These are phyloP conservation scores for Protomyces arabidopsidicola DNA, from an alignment of 1,139 yeast genomes.

Conservation along the genomic window DNA sequence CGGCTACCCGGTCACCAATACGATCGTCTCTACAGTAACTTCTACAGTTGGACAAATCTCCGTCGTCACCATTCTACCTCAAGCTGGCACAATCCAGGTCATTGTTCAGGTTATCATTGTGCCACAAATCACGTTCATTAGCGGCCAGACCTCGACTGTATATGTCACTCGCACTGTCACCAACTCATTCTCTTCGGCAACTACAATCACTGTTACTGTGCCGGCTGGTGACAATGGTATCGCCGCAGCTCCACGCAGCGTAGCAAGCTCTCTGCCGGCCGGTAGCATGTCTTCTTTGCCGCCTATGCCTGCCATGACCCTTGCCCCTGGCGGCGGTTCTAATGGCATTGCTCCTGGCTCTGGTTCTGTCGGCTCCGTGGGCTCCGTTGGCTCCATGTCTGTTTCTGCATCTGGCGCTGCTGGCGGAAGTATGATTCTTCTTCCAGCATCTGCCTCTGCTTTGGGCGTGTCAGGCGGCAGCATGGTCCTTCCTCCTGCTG, in stretches of 20 bases:
- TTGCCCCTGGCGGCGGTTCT: neutral
- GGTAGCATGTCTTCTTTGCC: neutral
- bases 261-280: neutral
- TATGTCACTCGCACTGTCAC: neutral
- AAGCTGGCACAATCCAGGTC: neutral
- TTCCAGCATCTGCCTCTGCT: neutral
- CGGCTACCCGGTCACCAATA: neutral
- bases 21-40: neutral
- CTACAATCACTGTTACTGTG: neutral
- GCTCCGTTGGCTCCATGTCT: neutral
- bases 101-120: neutral
- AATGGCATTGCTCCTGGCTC: neutral
- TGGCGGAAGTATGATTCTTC: neutral
- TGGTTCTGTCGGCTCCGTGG: neutral
- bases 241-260: neutral
- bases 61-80: neutral
- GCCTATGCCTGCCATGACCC: neutral
- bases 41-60: neutral
- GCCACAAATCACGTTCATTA: neutral
- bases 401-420: neutral
- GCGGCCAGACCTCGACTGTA: neutral
- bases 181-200: neutral
- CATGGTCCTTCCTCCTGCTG: neutral
- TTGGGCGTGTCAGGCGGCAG: neutral
- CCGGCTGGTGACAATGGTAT: neutral